These are phyloP conservation scores for Pythium biforme DNA, from an alignment of 352 stramenopile species.

Conservation along the genomic window DNA sequence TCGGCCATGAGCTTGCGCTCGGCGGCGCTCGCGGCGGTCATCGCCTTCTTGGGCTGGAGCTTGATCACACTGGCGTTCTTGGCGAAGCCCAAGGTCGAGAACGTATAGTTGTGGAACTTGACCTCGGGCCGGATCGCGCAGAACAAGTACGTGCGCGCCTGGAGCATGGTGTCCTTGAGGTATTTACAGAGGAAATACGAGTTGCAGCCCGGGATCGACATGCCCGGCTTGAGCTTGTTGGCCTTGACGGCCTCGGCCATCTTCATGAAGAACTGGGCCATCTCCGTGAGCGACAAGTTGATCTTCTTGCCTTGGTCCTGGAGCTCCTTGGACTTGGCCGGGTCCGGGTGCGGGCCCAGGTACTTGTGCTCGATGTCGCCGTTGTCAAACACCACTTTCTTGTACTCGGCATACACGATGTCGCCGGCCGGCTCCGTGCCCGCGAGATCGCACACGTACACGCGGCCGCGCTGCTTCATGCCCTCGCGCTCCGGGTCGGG, in stretches of 20 bases:
- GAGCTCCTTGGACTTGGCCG: slow-evolving; percentile 92
- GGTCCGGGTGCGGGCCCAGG: slow-evolving; percentile 84
- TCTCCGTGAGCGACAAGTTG: slow-evolving; percentile 94
- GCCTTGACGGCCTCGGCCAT: slow-evolving; percentile 93
- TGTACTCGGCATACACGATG: slow-evolving; percentile 93
- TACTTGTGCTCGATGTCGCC: slow-evolving; percentile 93
- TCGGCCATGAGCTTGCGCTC: slow-evolving; percentile 94
- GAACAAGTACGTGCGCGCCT: slow-evolving; percentile 92
- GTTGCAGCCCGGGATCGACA: slow-evolving; percentile 93
- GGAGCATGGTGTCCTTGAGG: slow-evolving; percentile 95
- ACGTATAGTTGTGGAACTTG: slow-evolving; percentile 92
- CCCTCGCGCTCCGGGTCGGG: slow-evolving; percentile 87
- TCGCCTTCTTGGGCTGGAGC: slow-evolving; percentile 94
- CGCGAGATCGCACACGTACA: slow-evolving; percentile 94
- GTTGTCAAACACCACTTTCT: slow-evolving; percentile 90
- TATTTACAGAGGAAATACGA: slow-evolving; percentile 96
- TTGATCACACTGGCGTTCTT: slow-evolving; percentile 95
- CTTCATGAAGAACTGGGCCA: slow-evolving; percentile 97
- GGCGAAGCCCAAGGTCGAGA: slow-evolving; percentile 93
- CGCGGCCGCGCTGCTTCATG: slow-evolving; percentile 87
- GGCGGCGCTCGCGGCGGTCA: slow-evolving; percentile 80
- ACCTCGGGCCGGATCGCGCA: slow-evolving; percentile 93
- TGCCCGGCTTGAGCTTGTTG: slow-evolving; percentile 93
- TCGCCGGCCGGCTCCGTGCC: slow-evolving; percentile 92
- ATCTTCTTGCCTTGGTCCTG: slow-evolving; percentile 96